Percentiles rank a stretch among this genome's conserved stretches.
Conservation (phyloP, 257 asterid species). For the Lithospermum erythrorhizon region DNA sequence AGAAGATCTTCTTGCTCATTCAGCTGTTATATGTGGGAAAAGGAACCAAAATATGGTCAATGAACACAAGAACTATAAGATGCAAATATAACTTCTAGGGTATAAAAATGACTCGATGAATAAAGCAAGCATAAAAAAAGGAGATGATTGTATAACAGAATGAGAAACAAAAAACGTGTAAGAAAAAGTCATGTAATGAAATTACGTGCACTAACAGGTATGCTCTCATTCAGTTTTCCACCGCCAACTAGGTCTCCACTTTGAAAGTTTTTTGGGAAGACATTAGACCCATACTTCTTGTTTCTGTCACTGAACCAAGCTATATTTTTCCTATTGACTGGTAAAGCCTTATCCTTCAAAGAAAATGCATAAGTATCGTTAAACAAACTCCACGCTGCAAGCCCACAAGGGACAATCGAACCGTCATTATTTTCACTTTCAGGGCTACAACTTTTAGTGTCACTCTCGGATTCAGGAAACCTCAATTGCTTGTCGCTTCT, state of each 20-base stretch:
- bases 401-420: conserved; percentile 74
- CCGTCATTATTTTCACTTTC: conserved; percentile 43
- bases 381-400: conserved; percentile 72
- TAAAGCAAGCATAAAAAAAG: background rate
- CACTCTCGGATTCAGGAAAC: conserved; percentile 37
- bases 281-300: conserved; percentile 50
- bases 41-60: no score
- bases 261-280: conserved; percentile 74
- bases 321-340: conserved; percentile 50
- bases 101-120: no score
- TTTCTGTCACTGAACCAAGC: conserved; percentile 62
- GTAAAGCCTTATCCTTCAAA: conserved; percentile 16
- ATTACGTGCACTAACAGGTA: conserved; percentile 54
- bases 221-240: conserved; percentile 39
- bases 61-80: no score
- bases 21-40: conserved; percentile 20
- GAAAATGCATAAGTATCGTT: conserved; percentile 58
- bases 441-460: conserved; percentile 47
- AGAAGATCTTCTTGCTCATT: conserved; percentile 74
- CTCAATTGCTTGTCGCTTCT: conserved; percentile 60
- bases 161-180: background rate
- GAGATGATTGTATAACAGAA: background rate
- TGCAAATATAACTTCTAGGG: no score
- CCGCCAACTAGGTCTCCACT: conserved; percentile 55
- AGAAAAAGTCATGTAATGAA: background rate